A percentile compares a stretch with the other conserved stretches of the same genome.
Conservation (phyloP, 2,329 filamentous ascomycete species). For the Pleoardoris graminearum region DNA sequence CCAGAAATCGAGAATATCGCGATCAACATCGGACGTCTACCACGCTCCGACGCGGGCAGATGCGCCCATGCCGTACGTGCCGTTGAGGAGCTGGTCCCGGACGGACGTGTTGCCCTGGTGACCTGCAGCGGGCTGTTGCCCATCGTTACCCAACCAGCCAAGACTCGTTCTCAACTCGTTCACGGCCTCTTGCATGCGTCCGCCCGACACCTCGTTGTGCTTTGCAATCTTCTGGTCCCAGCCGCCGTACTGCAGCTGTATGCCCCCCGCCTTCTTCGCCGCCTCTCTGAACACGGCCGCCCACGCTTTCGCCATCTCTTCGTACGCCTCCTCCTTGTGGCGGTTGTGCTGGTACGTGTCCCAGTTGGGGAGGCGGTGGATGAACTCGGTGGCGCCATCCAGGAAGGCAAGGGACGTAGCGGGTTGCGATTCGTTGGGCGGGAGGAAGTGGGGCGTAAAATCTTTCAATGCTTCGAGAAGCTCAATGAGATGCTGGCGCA, state of each 20-base stretch:
- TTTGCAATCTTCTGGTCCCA: slow-evolving; percentile 89
- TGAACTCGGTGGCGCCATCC: slow-evolving; percentile 85
- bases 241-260: slow-evolving; percentile 82
- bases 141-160: slow-evolving; percentile 71
- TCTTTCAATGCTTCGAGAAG: slow-evolving; percentile 89
- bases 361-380: slow-evolving; percentile 90
- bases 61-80: slow-evolving; percentile 58
- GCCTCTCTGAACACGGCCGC: slow-evolving; percentile 87
- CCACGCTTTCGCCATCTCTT: slow-evolving; percentile 95
- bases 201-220: slow-evolving; percentile 85
- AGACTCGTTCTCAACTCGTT: slow-evolving; percentile 73
- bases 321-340: slow-evolving; percentile 93
- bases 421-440: slow-evolving; percentile 84
- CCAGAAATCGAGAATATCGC: not conserved
- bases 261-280: slow-evolving; percentile 86
- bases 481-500: slow-evolving; percentile 76
- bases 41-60: slow-evolving; percentile 61
- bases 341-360: slow-evolving; percentile 84
- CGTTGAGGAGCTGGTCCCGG: slow-evolving; percentile 56
- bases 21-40: slow-evolving; percentile 38
- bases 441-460: slow-evolving; percentile 93
- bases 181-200: slow-evolving; percentile 78
- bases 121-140: slow-evolving; percentile 22
- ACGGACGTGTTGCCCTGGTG: slow-evolving; percentile 40
- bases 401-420: slow-evolving; percentile 83